phyloP scores from a whole-genome alignment of 345 rosid species.

The Salix arbutifolia region DNA sequence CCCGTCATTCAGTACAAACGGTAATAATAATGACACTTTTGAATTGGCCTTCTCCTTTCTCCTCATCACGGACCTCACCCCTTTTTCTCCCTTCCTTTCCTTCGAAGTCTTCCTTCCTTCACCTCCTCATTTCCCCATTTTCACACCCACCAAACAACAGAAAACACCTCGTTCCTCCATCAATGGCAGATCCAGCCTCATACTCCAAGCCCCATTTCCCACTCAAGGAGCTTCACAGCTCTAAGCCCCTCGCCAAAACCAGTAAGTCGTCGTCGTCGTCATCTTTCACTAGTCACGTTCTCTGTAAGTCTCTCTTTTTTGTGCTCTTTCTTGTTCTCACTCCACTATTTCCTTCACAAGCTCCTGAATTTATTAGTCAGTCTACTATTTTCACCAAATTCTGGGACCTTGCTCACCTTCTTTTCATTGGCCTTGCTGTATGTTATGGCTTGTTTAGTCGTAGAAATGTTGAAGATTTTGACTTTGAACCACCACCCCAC shows the following conservation, averaged over 20 bases:
- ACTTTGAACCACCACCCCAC: slow-evolving; percentile 18
- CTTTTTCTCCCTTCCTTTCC: slow-evolving; percentile 41
- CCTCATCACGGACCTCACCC: not conserved
- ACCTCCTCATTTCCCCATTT: slow-evolving; percentile 5
- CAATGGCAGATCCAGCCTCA: slow-evolving; percentile 50
- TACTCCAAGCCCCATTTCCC: slow-evolving; percentile 25
- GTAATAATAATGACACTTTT: slow-evolving; percentile 28
- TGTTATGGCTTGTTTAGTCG: slow-evolving; percentile 81
- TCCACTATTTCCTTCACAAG: slow-evolving; percentile 71
- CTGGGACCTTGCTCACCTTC: slow-evolving; percentile 70
- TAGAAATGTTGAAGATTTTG: slow-evolving; percentile 38
- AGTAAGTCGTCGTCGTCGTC: slow-evolving; percentile 19
- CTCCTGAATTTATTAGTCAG: slow-evolving; percentile 61
- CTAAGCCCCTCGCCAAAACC: not conserved
- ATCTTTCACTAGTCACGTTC: slow-evolving; percentile 19
- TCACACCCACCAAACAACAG: not conserved
- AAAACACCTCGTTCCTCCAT: not conserved
- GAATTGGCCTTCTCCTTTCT: slow-evolving; percentile 18
- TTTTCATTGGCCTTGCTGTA: slow-evolving; percentile 75
- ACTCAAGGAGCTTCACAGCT: slow-evolving; percentile 5
- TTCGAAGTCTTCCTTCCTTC: slow-evolving; percentile 73
- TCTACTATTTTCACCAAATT: slow-evolving; percentile 43
- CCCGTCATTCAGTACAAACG: slow-evolving; percentile 40
- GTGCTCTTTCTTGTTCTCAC: slow-evolving; percentile 56
- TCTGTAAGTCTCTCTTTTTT: slow-evolving; percentile 52